Percentiles rank a stretch among this genome's conserved stretches.
Conservation (phyloP, 1,284 basidiomycete genomes). For the Rhodotorula sp. region DNA sequence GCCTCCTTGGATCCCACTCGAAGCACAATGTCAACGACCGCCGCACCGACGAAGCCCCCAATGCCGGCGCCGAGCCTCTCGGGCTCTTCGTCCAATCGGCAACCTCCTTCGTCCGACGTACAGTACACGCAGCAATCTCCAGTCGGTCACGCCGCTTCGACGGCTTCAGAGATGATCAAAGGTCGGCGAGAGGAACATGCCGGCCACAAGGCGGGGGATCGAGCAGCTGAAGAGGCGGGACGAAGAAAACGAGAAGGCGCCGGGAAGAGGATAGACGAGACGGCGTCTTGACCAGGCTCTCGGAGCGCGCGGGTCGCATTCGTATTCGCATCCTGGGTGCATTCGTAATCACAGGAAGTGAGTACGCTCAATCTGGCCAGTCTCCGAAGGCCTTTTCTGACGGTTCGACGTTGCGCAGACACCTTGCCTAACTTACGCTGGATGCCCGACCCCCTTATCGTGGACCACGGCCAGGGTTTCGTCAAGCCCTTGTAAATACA, state of each 20-base stretch:
- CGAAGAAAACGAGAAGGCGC: neutral
- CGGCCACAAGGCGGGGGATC: neutral
- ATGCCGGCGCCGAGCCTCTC: neutral
- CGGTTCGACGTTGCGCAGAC: too few species aligned
- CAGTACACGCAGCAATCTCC: neutral
- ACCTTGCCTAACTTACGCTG: too few species aligned
- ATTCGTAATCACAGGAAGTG: too few species aligned
- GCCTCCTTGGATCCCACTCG: neutral
- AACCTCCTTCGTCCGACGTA: neutral
- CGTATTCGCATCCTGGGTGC: too few species aligned
- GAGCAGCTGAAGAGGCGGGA: neutral
- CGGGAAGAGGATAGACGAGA: neutral
- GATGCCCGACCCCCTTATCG: too few species aligned
- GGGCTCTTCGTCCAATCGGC: neutral
- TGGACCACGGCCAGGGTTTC: too few species aligned
- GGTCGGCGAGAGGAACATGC: neutral
- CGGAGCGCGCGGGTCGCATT: too few species aligned
- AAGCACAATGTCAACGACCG: neutral
- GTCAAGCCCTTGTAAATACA: too few species aligned
- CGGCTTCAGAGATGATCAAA: neutral
- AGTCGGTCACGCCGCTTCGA: neutral
- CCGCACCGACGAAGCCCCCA: too few species aligned
- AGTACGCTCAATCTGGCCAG: too few species aligned
- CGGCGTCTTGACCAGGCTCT: too few species aligned
- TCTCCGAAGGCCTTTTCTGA: too few species aligned